Base-by-base conservation (phyloP, 495 filamentous ascomycete genomes). In the Terfezia claveryi region DNA sequence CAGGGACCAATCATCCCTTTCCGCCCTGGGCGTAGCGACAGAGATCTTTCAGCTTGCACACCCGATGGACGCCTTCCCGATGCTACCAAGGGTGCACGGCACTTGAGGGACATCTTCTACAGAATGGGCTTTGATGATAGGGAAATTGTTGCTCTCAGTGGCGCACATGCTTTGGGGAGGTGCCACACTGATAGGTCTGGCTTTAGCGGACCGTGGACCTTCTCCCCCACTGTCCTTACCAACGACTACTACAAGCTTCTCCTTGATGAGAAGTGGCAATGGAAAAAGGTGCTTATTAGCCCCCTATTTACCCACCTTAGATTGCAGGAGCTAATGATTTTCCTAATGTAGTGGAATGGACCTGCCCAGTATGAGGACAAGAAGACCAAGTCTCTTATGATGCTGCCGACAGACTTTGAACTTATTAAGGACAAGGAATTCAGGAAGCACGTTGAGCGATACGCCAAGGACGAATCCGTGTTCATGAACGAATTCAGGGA, bases 121-220 rank as follows among this genome's bases (percentile, higher is more conserved):
- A 85, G 89, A 68, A 95, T 95, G 88, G 91, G 91, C 56, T 98
- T 98, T 76, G 81, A 92, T 69, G 91, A 98, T 72, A 82, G 81
- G 52, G 89, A 98, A 69, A 95, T 95, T 62, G 88, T 95, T 36
- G 91, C 91, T 36, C 74, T 98, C 56, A 71, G 72, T 36, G 91
- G 91, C 58, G 91, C 86, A 37, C 91, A 98, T 74, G 87, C 91
- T 17, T 75, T 98, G 10, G 91, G 91, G 49, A 81, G 91, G 46
- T 93, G 87, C 70, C 91, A 98, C 75, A 72, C 80, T 8, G 80
- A 92, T 69, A 85, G 89, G 58, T 82, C 76, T 60, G 91, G 91
- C 53, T 98, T 77, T 70, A 80, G 83, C 2, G 91, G 91, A 1
- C 91, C 89, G 41, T 98, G 91, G 91, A 85, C 86, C 62, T 94